Conservation (phyloP, 352 stramenopile genomes). For the Phytophthora hybrid region DNA sequence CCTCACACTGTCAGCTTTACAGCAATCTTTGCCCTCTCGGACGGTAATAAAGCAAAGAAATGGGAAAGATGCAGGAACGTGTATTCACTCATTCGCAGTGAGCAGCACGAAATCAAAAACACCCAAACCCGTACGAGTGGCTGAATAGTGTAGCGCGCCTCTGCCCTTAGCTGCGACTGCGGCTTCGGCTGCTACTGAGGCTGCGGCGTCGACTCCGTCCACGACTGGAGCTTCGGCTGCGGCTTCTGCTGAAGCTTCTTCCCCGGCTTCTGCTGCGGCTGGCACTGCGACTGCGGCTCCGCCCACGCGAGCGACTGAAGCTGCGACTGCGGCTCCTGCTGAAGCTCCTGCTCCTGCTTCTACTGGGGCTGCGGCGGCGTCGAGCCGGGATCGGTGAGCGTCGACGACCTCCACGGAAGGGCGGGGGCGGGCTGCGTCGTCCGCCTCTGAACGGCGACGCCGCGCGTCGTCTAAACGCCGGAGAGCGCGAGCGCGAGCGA, state of each 20-base stretch:
- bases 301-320: slow-evolving; percentile 24
- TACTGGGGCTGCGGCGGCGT: slow-evolving; percentile 40
- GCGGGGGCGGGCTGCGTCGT: slow-evolving; percentile 29
- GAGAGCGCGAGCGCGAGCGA: slow-evolving; percentile 49
- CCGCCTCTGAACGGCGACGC: slow-evolving; percentile 51
- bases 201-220: slow-evolving; percentile 31
- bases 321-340: slow-evolving; percentile 35
- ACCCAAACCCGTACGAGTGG: slow-evolving; percentile 15
- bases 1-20: no score
- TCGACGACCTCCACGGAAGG: slow-evolving; percentile 36
- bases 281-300: slow-evolving; percentile 34
- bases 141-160: not conserved
- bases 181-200: slow-evolving; percentile 41
- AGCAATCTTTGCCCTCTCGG: no score
- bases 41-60: not conserved
- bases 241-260: slow-evolving; percentile 43
- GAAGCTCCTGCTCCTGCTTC: slow-evolving; percentile 41
- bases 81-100: not conserved
- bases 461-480: slow-evolving; percentile 48
- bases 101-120: not conserved
- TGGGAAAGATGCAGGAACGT: not conserved
- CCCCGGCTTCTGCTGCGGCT: slow-evolving; percentile 31
- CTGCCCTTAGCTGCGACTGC: slow-evolving; percentile 28
- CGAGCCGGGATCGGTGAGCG: slow-evolving; percentile 48
- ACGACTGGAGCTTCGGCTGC: slow-evolving; percentile 46